These are phyloP conservation scores for Penicillium capsulatum DNA, from an alignment of 2,329 filamentous ascomycete genomes.

Conservation along the genomic window DNA sequence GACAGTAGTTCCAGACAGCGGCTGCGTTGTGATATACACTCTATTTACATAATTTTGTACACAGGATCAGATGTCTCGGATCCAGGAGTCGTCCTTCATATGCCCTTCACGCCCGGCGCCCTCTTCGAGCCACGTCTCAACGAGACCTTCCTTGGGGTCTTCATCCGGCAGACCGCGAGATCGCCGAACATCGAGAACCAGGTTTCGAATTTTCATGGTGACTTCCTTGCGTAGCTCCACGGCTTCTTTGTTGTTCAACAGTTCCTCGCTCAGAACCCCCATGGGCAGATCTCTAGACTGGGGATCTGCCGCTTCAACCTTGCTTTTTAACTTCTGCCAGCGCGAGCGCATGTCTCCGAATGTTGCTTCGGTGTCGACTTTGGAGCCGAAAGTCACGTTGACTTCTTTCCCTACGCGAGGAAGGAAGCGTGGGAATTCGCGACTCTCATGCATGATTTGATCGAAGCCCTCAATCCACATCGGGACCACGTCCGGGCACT, in stretches of 20 bases:
- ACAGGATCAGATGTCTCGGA: slow-evolving; percentile 50
- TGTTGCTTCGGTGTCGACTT: slow-evolving; percentile 64
- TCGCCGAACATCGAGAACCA: slow-evolving; percentile 73
- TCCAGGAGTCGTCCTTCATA: slow-evolving; percentile 59
- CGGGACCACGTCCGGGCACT: slow-evolving; percentile 81
- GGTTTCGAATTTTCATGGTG: slow-evolving; percentile 69
- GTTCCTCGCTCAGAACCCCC: slow-evolving; percentile 60
- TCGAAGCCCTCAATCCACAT: slow-evolving; percentile 94
- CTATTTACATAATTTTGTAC: slow-evolving; percentile 14
- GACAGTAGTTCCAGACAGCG: no score
- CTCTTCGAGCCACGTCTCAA: slow-evolving; percentile 72
- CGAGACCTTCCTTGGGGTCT: slow-evolving; percentile 69
- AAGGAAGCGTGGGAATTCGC: slow-evolving; percentile 73
- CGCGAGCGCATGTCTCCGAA: slow-evolving; percentile 72
- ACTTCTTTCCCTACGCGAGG: slow-evolving; percentile 70
- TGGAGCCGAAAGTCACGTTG: slow-evolving; percentile 56
- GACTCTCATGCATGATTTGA: slow-evolving; percentile 78
- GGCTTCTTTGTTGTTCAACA: slow-evolving; percentile 70
- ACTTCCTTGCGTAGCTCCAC: slow-evolving; percentile 73
- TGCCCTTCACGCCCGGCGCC: slow-evolving; percentile 52
- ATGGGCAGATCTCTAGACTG: slow-evolving; percentile 32
- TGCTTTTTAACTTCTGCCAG: slow-evolving; percentile 66
- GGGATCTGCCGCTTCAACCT: slow-evolving; percentile 46
- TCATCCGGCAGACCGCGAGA: slow-evolving; percentile 72
- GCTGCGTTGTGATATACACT: slow-evolving; percentile 7